These are phyloP conservation scores for Blastocystis sp. DNA, from an alignment of 352 stramenopile genomes.

Conservation along the genomic window DNA sequence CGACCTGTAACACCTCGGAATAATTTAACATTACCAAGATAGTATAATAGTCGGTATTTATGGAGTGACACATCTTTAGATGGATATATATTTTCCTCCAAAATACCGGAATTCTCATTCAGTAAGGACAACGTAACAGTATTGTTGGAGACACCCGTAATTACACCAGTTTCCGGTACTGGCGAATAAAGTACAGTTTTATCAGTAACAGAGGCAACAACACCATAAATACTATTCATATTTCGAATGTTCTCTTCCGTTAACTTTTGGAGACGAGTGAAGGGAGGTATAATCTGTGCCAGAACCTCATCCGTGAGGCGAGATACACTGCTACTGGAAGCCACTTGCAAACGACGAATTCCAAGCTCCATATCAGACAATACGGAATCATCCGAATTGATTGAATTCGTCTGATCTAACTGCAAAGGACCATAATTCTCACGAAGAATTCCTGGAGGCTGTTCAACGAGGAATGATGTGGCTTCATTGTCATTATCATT, in stretches of 20 bases:
- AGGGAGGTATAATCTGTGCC: background rate
- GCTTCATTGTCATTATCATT: slow-evolving; percentile 21
- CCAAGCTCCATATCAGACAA: slow-evolving; percentile 42
- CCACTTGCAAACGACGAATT: background rate
- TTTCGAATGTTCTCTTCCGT: background rate
- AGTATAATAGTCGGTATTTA: slow-evolving; percentile 44
- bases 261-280: background rate
- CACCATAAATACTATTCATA: slow-evolving; percentile 50
- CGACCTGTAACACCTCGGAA: slow-evolving; percentile 13
- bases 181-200: slow-evolving; percentile 30
- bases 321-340: background rate
- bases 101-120: slow-evolving; percentile 26
- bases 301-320: background rate
- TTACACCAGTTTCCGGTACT: slow-evolving; percentile 40
- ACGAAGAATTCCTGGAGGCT: background rate
- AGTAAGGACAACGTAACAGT: slow-evolving; percentile 3
- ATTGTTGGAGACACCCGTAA: background rate
- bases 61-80: background rate
- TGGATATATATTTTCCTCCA: slow-evolving; percentile 27
- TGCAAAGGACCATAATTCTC: slow-evolving; percentile 31
- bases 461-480: background rate
- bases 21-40: slow-evolving; percentile 44
- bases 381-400: background rate
- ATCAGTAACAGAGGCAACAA: slow-evolving; percentile 3
- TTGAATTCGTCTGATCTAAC: background rate